A percentile compares a stretch with the other conserved stretches of the same genome.
Conservation (phyloP, 1,284 basidiomycete genomes). For the Neotropicomus parvogracilis region DNA sequence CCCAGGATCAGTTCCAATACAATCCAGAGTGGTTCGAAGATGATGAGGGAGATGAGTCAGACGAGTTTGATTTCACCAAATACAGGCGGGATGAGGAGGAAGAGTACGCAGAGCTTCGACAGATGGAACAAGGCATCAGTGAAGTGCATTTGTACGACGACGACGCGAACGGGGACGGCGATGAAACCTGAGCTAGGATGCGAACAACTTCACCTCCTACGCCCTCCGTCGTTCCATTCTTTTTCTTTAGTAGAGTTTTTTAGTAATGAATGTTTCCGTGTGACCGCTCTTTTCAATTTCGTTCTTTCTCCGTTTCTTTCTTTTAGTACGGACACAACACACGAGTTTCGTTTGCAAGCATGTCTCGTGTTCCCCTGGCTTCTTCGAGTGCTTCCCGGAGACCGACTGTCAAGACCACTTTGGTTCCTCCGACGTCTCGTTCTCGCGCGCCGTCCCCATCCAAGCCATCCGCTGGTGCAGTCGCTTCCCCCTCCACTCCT, state of each 20-base stretch:
- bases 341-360: constrained; percentile 4
- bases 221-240: neutral
- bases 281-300: constrained; percentile 9
- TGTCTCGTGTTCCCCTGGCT: constrained; percentile 51
- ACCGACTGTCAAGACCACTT: constrained; percentile 29
- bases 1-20: constrained; percentile 74
- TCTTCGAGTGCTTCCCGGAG: constrained; percentile 37
- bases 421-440: constrained; percentile 27
- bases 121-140: constrained; percentile 17
- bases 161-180: constrained; percentile 10
- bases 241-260: neutral
- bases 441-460: constrained; percentile 36
- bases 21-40: constrained; percentile 95
- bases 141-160: constrained; percentile 24
- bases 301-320: neutral
- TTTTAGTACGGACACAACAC: constrained; percentile 8
- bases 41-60: constrained; percentile 67
- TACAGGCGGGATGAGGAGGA: constrained; percentile 33
- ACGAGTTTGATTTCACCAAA: constrained; percentile 35
- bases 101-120: constrained; percentile 26
- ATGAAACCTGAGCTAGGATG: neutral
- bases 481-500: constrained; percentile 24
- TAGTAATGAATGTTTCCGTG: constrained; percentile 22
- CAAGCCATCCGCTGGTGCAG: constrained; percentile 33
- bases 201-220: too few species aligned